Conservation (phyloP, 768 basidiomycete species). For the Naganishia friedmannii region DNA sequence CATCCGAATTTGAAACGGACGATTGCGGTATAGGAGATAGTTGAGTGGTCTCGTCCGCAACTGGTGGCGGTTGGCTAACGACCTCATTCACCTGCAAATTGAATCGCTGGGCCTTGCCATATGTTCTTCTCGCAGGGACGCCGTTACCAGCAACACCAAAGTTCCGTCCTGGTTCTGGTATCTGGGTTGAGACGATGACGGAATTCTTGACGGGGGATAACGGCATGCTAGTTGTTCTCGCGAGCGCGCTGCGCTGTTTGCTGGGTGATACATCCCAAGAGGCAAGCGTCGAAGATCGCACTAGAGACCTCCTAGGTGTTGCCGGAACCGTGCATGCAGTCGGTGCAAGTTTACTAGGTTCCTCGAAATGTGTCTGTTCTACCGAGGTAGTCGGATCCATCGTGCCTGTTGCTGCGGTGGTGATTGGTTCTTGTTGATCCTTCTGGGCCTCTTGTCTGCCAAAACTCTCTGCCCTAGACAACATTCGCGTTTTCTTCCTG, state of each 20-base stretch:
- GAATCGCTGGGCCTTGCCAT: neutral
- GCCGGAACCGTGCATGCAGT: neutral
- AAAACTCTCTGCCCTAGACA: conserved; percentile 19
- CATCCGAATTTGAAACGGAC: neutral
- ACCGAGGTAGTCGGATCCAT: neutral
- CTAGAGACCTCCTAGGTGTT: conserved; percentile 14
- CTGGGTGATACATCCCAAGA: neutral
- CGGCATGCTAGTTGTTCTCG: conserved; percentile 16
- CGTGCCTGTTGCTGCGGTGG: neutral
- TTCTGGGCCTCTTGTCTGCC: conserved; percentile 12
- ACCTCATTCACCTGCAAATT: neutral
- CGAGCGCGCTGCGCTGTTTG: neutral
- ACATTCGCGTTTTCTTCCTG: conserved; percentile 13
- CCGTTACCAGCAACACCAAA: neutral
- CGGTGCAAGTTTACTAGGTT: neutral
- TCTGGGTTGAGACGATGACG: neutral
- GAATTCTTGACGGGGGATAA: neutral
- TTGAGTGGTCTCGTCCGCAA: neutral
- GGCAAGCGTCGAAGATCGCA: conserved; percentile 6
- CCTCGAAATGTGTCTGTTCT: no score
- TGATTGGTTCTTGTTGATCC: neutral
- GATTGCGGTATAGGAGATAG: conserved; percentile 7
- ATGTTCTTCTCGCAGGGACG: neutral
- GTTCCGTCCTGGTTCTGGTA: neutral
- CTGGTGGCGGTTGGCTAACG: neutral